These are phyloP conservation scores for Cylindrotheca closterium DNA, from an alignment of 108 stramenopile species.

Conservation along the genomic window DNA sequence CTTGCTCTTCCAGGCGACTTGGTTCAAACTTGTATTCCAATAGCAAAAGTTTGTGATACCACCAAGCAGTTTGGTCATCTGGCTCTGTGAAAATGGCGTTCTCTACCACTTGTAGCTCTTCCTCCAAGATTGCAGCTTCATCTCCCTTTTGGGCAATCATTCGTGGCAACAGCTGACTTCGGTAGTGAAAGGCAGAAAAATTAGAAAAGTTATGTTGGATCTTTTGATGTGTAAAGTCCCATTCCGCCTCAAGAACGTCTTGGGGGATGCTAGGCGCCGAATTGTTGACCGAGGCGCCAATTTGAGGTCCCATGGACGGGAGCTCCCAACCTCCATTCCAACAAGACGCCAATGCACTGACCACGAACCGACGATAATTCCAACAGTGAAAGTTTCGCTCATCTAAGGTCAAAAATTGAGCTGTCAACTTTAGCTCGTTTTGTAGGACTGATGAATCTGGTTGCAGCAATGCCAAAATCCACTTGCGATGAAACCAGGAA, in stretches of 20 bases:
- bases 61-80: slow-evolving; percentile 97
- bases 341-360: slow-evolving; percentile 26
- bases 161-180: slow-evolving; percentile 76
- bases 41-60: slow-evolving; percentile 89
- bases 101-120: slow-evolving; percentile 63
- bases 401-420: slow-evolving; percentile 79
- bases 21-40: not conserved
- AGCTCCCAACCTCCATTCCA: slow-evolving; percentile 8
- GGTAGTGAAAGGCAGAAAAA: slow-evolving; percentile 97
- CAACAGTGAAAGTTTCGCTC: slow-evolving; percentile 99
- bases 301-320: slow-evolving; percentile 57
- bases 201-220: slow-evolving; percentile 95
- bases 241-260: slow-evolving; percentile 59
- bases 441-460: slow-evolving; percentile 29
- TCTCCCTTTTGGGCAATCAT: slow-evolving; percentile 21
- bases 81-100: slow-evolving; percentile 97
- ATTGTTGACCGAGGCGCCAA: not conserved
- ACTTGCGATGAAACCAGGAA: slow-evolving; percentile 98
- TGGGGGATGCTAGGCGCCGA: not conserved
- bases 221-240: slow-evolving; percentile 86
- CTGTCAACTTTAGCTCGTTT: slow-evolving; percentile 80
- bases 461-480: slow-evolving; percentile 67
- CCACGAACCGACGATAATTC: slow-evolving; percentile 94
- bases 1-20: slow-evolving; percentile 27
- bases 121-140: slow-evolving; percentile 18